A percentile compares a stretch with the other conserved stretches of the same genome.
phyloP scores from a whole-genome alignment of 2,329 filamentous ascomycete genomes.

The Colletotrichum cuscutae region DNA sequence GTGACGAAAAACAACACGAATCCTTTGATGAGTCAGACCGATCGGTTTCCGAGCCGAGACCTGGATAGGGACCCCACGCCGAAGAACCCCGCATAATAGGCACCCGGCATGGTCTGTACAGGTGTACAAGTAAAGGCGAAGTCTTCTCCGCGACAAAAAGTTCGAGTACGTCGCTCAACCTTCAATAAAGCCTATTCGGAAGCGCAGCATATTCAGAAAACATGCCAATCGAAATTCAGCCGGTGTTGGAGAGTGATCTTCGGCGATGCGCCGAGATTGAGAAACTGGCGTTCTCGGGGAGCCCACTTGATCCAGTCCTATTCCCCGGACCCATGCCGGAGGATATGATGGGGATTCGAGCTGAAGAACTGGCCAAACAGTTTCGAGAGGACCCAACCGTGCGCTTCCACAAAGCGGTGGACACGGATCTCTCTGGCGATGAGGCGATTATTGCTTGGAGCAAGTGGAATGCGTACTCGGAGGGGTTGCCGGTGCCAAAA shows the following conservation, averaged over 20 bases:
- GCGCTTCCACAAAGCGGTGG: slow-evolving; percentile 32
- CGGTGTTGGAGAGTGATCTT: slow-evolving; percentile 16
- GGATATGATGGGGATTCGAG: slow-evolving; percentile 37
- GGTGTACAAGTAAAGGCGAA: not conserved
- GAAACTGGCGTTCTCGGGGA: slow-evolving; percentile 16
- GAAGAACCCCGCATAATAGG: not conserved
- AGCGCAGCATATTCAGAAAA: not conserved
- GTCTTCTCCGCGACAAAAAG: not conserved
- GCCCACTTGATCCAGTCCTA: slow-evolving; percentile 20
- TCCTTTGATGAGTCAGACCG: slow-evolving; percentile 28
- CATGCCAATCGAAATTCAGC: slow-evolving; percentile 34
- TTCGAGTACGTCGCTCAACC: not conserved
- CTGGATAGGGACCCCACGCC: not conserved
- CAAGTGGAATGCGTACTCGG: slow-evolving; percentile 48
- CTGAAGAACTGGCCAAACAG: slow-evolving; percentile 36
- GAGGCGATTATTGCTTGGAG: slow-evolving; percentile 47
- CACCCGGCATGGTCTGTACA: not conserved
- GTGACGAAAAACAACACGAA: not conserved
- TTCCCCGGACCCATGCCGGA: slow-evolving; percentile 45
- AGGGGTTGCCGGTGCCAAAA: slow-evolving; percentile 38
- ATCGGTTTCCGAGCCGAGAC: not conserved
- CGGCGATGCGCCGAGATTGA: slow-evolving; percentile 33
- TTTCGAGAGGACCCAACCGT: slow-evolving; percentile 27
- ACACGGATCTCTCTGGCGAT: slow-evolving; percentile 34
- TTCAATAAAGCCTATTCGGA: not conserved